phyloP scores from a whole-genome alignment of 164 flowering plant genomes.

The Taxillus chinensis region DNA sequence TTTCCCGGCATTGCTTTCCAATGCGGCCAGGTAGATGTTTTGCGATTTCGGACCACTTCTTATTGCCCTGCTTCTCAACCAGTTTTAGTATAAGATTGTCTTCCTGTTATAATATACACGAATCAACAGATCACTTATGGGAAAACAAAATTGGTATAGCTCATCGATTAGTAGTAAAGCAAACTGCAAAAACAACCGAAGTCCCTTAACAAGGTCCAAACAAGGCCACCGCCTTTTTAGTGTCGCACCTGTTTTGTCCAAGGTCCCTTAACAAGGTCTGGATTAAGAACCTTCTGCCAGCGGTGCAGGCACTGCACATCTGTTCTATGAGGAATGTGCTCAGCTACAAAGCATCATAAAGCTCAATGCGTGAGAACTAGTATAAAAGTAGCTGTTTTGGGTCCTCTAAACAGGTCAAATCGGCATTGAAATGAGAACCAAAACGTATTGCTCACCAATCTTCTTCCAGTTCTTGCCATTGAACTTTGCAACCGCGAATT shows the following conservation, averaged over 20 bases:
- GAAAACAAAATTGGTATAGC: too few relatives aligned
- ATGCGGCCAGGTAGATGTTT: neutral
- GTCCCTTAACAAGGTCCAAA: too few relatives aligned
- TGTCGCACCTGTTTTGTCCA: neutral
- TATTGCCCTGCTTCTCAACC: neutral
- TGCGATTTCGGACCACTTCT: neutral
- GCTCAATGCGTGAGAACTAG: too few relatives aligned
- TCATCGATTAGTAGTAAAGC: too few relatives aligned
- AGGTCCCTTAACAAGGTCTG: neutral
- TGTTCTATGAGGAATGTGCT: neutral
- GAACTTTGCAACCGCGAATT: neutral
- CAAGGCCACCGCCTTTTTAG: too few relatives aligned
- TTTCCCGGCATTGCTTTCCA: slow-evolving; percentile 1
- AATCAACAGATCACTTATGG: neutral
- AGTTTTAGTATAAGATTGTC: neutral
- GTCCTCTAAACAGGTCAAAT: too few relatives aligned
- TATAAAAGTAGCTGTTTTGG: too few relatives aligned
- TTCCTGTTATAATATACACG: neutral
- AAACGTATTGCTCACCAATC: neutral
- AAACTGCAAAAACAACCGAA: too few relatives aligned
- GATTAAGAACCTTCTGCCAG: slow-evolving; percentile 1
- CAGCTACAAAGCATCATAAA: too few relatives aligned
- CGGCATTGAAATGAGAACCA: too few relatives aligned
- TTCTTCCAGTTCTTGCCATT: slow-evolving; percentile 1
- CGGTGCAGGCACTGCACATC: slow-evolving; percentile 1